Conservation (phyloP, 2,329 filamentous ascomycete genomes). For the Fusarium vanettenii region DNA sequence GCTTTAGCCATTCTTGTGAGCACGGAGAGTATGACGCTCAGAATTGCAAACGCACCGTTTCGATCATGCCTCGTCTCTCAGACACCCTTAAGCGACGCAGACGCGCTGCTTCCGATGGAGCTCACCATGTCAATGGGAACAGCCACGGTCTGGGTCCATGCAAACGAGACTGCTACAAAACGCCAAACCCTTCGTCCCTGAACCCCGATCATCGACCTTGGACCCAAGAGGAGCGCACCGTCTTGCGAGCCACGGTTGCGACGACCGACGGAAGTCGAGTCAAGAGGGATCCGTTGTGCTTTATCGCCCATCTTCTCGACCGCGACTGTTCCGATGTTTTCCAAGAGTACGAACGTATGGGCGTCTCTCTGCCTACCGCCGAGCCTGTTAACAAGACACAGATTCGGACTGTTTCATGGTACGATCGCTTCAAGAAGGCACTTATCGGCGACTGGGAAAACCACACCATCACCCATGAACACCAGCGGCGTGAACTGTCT, state of each 20-base stretch:
- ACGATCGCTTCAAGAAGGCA: constrained; percentile 67
- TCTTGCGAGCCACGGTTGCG: constrained; percentile 60
- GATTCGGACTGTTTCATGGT: constrained; percentile 63
- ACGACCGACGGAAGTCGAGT: constrained; percentile 56
- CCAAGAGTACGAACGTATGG: constrained; percentile 42
- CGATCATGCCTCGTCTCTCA: constrained; percentile 53
- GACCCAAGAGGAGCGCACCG: constrained; percentile 60
- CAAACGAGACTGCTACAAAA: constrained; percentile 56
- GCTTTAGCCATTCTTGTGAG: constrained; percentile 70
- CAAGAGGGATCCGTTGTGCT: constrained; percentile 58
- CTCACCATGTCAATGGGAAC: constrained; percentile 28
- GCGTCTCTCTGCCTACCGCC: constrained; percentile 40
- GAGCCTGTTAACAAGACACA: constrained; percentile 47
- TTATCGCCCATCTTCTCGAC: constrained; percentile 61
- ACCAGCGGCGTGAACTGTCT: constrained; percentile 67
- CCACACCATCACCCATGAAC: constrained; percentile 65
- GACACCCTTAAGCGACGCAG: constrained; percentile 47
- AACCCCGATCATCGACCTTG: constrained; percentile 49
- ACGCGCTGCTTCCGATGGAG: constrained; percentile 7
- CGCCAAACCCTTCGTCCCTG: constrained; percentile 36
- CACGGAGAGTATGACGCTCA: constrained; percentile 69
- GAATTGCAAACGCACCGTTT: constrained; percentile 65
- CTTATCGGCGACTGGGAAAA: constrained; percentile 67
- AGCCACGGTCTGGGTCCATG: constrained; percentile 43
- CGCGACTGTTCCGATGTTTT: constrained; percentile 66